These are phyloP conservation scores for Backusella macrospora DNA, from an alignment of 192 early-diverging fungal species.

Conservation along the genomic window DNA sequence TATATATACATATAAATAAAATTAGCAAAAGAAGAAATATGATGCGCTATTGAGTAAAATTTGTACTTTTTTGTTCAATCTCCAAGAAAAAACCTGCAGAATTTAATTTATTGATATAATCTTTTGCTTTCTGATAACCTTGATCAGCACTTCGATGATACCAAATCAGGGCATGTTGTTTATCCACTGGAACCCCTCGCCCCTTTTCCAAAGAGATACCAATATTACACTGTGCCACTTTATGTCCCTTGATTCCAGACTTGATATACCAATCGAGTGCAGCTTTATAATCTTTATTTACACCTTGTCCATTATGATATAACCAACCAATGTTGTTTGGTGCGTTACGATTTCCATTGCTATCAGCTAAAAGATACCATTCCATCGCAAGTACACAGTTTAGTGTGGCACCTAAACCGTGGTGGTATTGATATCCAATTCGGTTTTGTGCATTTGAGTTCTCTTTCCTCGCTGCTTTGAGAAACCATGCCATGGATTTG, in stretches of 20 bases:
- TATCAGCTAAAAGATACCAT: neutral
- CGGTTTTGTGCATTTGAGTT: neutral
- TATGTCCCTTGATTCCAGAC: neutral
- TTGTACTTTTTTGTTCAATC: neutral
- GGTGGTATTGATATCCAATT: neutral
- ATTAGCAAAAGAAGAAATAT: no score
- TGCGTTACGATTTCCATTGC: neutral
- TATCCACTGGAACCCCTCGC: neutral
- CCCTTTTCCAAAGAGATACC: neutral
- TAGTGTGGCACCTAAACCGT: neutral
- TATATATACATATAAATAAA: neutral
- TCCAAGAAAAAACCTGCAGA: neutral
- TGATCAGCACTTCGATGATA: neutral
- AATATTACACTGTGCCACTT: neutral
- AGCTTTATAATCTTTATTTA: neutral
- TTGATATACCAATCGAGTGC: neutral
- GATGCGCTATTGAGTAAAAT: no score
- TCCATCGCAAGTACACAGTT: neutral
- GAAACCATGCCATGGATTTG: neutral
- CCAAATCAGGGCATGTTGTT: neutral
- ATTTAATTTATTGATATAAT: neutral
- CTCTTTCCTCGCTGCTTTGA: neutral
- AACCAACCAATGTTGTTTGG: neutral
- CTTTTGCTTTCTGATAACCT: conserved; percentile 1
- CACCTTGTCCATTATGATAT: neutral